A percentile compares a stretch with the other conserved stretches of the same genome.
phyloP scores from a whole-genome alignment of 1,139 yeast genomes.

The Schizosaccharomyces versatilis region DNA sequence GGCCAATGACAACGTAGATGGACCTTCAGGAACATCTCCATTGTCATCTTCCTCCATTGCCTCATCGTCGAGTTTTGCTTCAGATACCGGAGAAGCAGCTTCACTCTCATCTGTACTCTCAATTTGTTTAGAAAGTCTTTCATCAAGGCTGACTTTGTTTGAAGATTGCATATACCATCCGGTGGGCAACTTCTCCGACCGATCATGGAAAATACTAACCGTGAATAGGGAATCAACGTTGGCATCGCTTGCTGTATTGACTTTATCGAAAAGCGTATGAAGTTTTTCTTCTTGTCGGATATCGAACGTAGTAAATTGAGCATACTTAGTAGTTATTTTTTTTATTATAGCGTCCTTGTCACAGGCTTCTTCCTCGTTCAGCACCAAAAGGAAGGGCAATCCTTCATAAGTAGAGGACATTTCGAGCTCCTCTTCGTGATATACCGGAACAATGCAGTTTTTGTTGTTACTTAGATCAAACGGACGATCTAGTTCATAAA shows the following conservation, averaged over 20 bases:
- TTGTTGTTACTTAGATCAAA: conserved; percentile 12
- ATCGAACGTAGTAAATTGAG: conserved; percentile 11
- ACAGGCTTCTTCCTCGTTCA: conserved; percentile 28
- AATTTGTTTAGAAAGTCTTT: background rate
- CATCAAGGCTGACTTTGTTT: background rate
- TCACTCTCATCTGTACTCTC: background rate
- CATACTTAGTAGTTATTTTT: conserved; percentile 22
- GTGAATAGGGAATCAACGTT: conserved; percentile 7
- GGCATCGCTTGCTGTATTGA: background rate
- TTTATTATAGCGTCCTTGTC: conserved; percentile 34
- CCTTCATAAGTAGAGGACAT: conserved; percentile 27
- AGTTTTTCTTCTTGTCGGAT: background rate
- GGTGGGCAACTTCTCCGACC: conserved; percentile 3
- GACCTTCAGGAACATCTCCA: conserved; percentile 1
- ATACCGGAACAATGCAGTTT: conserved; percentile 47
- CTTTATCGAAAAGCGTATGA: background rate
- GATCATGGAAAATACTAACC: conserved; percentile 3
- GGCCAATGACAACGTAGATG: conserved; percentile 3
- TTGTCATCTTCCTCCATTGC: conserved; percentile 5
- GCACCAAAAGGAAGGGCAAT: conserved; percentile 48
- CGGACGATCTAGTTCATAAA: conserved; percentile 39
- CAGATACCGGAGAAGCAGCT: background rate
- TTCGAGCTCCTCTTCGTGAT: conserved; percentile 25
- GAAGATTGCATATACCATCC: conserved; percentile 1
- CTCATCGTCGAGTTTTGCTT: background rate